These are phyloP conservation scores for Persicaria tinctoria DNA, from an alignment of 148 eudicot genomes.

Conservation along the genomic window DNA sequence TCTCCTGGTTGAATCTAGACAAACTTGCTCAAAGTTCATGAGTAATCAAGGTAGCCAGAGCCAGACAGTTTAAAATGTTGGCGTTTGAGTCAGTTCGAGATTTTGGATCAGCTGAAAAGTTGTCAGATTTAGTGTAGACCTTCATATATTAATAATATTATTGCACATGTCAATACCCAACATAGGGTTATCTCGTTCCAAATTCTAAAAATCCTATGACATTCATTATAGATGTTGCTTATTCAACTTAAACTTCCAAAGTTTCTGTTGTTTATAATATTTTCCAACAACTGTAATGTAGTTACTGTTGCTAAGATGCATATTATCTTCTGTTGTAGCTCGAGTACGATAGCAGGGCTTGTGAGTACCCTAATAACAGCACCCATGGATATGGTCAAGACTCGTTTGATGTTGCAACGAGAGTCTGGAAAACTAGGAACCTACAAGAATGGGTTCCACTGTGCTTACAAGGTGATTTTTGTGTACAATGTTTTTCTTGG, in stretches of 20 bases:
- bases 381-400: constrained; percentile 87
- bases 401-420: constrained; percentile 87
- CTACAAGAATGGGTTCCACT: constrained; percentile 76
- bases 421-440: constrained; percentile 48
- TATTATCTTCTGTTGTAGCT: constrained; percentile 37
- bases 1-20: not conserved
- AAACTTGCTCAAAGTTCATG: not conserved
- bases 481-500: not conserved
- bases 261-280: not conserved
- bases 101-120: not conserved
- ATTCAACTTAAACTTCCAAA: not conserved
- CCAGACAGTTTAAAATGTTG: not conserved
- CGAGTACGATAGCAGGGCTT: constrained; percentile 71
- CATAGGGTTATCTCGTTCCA: not conserved
- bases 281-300: constrained; percentile 10
- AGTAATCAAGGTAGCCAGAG: not conserved
- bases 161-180: not conserved
- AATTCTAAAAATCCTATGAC: not conserved
- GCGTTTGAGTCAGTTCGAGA: not conserved
- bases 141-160: not conserved
- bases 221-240: not conserved
- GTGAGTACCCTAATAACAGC: constrained; percentile 82
- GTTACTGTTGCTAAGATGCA: constrained; percentile 5
- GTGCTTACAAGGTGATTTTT: constrained; percentile 70
- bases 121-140: not conserved